Evolutionary conservation across 2,329 filamentous ascomycete species (phyloP).

Genomic region (Talaromyces rugulosus): DNA sequence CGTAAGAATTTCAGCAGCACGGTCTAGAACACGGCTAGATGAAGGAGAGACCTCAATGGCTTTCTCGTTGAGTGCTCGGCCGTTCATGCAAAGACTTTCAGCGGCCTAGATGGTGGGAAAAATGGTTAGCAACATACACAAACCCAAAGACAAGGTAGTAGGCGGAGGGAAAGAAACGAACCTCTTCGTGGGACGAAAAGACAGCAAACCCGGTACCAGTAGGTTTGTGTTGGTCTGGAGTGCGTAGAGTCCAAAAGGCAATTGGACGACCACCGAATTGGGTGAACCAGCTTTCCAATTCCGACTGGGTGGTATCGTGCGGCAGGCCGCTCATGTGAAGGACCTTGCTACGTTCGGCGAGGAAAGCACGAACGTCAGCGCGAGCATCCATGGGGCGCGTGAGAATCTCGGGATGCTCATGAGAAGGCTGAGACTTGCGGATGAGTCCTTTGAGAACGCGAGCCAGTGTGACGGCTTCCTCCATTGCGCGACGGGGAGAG

Average conservation of each 20-base stretch:
- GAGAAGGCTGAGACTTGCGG: constrained; percentile 88
- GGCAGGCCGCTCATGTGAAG: constrained; percentile 96
- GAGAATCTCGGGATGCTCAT: constrained; percentile 91
- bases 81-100: constrained; percentile 98
- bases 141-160: background rate
- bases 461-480: constrained; percentile 91
- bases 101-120: constrained; percentile 65
- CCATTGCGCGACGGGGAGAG: constrained; percentile 92
- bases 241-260: constrained; percentile 97
- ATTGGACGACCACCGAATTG: constrained; percentile 97
- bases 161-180: constrained; percentile 31
- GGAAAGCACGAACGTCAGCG: constrained; percentile 91
- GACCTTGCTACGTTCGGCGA: constrained; percentile 95
- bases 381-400: constrained; percentile 94
- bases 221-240: constrained; percentile 98
- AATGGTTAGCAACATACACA: background rate
- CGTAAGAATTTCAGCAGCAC: constrained; percentile 90
- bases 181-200: constrained; percentile 98
- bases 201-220: constrained; percentile 97
- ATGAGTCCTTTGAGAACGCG: constrained; percentile 89
- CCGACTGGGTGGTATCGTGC: constrained; percentile 96
- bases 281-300: constrained; percentile 99
- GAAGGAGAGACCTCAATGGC: constrained; percentile 98
- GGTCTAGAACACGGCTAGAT: constrained; percentile 92
- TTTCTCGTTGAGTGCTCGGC: constrained; percentile 95